Base-by-base conservation (phyloP, 2,329 filamentous ascomycete genomes). In the Alternaria triticina region DNA sequence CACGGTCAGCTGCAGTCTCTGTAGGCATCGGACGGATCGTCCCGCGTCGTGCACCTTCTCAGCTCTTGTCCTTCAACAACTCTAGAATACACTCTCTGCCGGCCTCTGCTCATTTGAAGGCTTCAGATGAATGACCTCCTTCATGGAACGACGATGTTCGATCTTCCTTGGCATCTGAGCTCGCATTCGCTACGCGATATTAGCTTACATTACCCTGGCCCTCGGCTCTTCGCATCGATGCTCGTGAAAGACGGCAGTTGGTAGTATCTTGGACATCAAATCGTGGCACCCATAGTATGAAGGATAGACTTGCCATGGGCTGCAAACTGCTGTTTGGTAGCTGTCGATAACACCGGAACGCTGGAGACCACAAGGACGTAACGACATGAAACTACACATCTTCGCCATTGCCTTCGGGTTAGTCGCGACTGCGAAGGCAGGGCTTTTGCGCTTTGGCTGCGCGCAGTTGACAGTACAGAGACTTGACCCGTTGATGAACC, bases 401-500 rank as follows among this genome's bases (percentile, higher is more conserved):
- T 43, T 74, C 30, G 30, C 66, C 49, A 49, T 57, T 22, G 69
- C 68, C 57, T 64, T 71, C 1, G 70, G 67, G 64, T 67, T 77
- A 1, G 33, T 75, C 50, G 62, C 68, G 17, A 62, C 64, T 15
- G 27, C 60, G 8, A 66, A 62, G 17, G 74, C 74, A 25, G 65
- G 65, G 7, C 62, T 77, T 9, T 62, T 77, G 45, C 71, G 72
- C 30, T 74, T 74, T 47, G 72, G 72, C 33, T 74, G 72, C 54
- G 61, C 72, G 6, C 70, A 66, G n/a, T 62, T 72, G 23, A 72
- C 72, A 15, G 69, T 74, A 5, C 72, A 74, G 55, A 71, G 72
- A 50, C 64, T 74, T 30, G 72, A 75, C 59, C 72, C 59, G 4
- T 60, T 76, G 51, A 79, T 81, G 27, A 79, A 79, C 56, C 79